A percentile compares a stretch with the other conserved stretches of the same genome.
These are phyloP conservation scores for Castanea sativa DNA, from an alignment of 306 rosid genomes.

Conservation along the genomic window DNA sequence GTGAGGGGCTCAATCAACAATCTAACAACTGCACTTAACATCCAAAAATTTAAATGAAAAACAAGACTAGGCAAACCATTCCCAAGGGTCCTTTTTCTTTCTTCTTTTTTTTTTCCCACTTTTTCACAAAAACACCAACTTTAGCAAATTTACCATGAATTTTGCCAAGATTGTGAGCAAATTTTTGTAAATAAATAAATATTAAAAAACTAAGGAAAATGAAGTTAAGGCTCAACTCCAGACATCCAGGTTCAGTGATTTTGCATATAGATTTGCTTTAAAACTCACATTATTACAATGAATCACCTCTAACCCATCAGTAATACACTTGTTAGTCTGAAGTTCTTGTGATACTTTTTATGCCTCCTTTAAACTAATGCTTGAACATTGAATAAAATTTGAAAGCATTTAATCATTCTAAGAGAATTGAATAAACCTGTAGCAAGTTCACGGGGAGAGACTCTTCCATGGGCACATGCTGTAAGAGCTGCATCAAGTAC, in stretches of 20 bases:
- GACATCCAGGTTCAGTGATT: background rate
- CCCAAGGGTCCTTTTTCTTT: background rate
- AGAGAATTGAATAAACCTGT: conserved; percentile 55
- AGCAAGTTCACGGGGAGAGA: conserved; percentile 82
- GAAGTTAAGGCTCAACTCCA: background rate
- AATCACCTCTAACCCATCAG: background rate
- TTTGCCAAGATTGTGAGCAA: background rate
- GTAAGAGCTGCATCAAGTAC: conserved; percentile 92
- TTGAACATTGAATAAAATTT: background rate
- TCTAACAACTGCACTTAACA: background rate
- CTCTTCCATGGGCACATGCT: conserved; percentile 85
- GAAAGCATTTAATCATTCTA: background rate
- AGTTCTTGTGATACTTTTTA: background rate
- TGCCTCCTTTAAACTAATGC: background rate
- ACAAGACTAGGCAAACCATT: background rate
- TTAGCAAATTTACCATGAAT: background rate
- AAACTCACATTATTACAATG: background rate
- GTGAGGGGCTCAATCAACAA: conserved; percentile 20
- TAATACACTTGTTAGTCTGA: background rate
- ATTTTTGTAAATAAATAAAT: background rate
- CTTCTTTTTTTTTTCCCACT: too few species aligned
- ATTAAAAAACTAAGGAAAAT: background rate
- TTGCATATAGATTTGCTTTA: background rate
- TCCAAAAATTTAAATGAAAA: conserved; percentile 1
- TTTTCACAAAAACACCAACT: background rate